phyloP scores from a whole-genome alignment of 257 asterid species.

The Plantago major region DNA sequence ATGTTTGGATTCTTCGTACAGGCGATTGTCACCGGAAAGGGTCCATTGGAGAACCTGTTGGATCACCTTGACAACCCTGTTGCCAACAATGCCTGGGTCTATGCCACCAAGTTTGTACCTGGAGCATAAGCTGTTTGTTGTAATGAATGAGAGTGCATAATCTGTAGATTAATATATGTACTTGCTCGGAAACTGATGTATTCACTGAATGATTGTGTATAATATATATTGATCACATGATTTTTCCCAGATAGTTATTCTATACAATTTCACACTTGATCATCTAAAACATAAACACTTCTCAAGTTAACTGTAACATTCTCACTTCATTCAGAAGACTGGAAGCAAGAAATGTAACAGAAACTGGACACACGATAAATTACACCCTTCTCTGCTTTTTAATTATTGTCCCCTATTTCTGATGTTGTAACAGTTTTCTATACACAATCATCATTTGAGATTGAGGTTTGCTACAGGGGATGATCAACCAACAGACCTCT shows the following conservation, averaged over 20 bases:
- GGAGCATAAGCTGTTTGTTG: conserved; percentile 27
- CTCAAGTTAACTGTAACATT: not conserved
- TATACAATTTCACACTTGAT: not conserved
- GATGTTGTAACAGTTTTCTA: not conserved
- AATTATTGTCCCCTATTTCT: too few species aligned
- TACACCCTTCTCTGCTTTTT: not conserved
- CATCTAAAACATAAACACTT: too few species aligned
- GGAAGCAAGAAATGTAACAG: not conserved
- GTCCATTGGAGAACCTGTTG: conserved; percentile 37
- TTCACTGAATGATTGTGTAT: not conserved
- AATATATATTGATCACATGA: not conserved
- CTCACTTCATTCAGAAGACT: not conserved
- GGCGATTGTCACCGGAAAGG: conserved; percentile 54
- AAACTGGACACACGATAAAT: not conserved
- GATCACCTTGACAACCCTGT: conserved; percentile 46
- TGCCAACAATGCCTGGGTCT: conserved; percentile 46
- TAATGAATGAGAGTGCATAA: not conserved
- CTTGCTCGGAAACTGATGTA: not conserved
- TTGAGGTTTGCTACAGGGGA: not conserved
- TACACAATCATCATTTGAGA: not conserved
- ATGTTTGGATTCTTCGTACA: conserved; percentile 67
- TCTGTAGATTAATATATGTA: not conserved
- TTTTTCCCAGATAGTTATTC: not conserved
- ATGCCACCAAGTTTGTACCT: conserved; percentile 41
- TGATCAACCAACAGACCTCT: not conserved